A percentile compares a stretch with the other conserved stretches of the same genome.
Evolutionary conservation across 2,329 filamentous ascomycete species (phyloP).

Genomic region (Coleophoma cylindrospora): DNA sequence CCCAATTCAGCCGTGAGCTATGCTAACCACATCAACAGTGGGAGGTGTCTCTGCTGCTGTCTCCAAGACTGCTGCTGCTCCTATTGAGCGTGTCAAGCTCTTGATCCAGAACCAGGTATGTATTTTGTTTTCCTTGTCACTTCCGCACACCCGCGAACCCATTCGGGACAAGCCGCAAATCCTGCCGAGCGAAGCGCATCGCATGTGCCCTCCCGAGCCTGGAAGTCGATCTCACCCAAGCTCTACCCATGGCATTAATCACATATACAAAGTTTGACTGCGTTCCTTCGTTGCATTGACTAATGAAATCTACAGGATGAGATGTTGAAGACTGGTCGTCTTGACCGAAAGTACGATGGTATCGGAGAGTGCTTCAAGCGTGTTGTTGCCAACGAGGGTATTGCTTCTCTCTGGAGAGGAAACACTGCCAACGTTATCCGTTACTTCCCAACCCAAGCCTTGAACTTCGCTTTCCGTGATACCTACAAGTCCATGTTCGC

Average conservation of each 20-base stretch:
- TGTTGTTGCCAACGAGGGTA: constrained; percentile 86
- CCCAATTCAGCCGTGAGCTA: constrained; percentile 2
- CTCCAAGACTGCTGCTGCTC: constrained; percentile 99
- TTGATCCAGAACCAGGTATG: constrained; percentile 99
- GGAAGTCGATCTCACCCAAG: not conserved
- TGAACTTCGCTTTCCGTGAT: constrained; percentile 99
- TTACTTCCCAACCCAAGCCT: constrained; percentile 99
- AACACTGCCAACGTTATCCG: constrained; percentile 99
- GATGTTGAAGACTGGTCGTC: constrained; percentile 98
- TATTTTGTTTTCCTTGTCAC: constrained; percentile 34
- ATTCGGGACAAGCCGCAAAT: constrained; percentile 12
- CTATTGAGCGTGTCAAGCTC: constrained; percentile 99
- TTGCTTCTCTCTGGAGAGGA: constrained; percentile 95
- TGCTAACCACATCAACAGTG: constrained; percentile 56
- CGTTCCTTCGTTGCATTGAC: constrained; percentile 1
- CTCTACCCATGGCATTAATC: not conserved
- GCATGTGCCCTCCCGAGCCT: not conserved
- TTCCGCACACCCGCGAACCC: constrained; percentile 7
- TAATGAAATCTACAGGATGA: constrained; percentile 68
- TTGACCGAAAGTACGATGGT: constrained; percentile 93
- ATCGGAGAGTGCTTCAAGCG: constrained; percentile 94
- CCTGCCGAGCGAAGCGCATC: not conserved
- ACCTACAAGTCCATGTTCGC: constrained; percentile 99
- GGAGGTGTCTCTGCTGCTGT: constrained; percentile 99
- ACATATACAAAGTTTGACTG: not conserved